A percentile compares a stretch with the other conserved stretches of the same genome.
phyloP scores from a whole-genome alignment of 1,139 yeast species.

The Meyerozyma carpophila region DNA sequence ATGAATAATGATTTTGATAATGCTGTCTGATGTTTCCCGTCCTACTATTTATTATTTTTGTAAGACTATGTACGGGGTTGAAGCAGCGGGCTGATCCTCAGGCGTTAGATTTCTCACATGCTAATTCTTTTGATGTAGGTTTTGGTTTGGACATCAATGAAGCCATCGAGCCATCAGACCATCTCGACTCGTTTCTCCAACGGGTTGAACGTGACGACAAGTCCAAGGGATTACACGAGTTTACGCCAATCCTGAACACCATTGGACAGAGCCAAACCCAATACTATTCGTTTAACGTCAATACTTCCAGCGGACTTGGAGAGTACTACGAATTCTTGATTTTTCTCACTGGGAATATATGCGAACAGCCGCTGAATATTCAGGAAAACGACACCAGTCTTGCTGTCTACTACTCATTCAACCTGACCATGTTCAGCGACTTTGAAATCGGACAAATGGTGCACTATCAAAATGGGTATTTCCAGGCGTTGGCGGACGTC shows the following conservation, averaged over 20 bases:
- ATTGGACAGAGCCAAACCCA: conserved; percentile 38
- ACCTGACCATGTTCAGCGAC: conserved; percentile 33
- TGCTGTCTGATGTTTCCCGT: background rate
- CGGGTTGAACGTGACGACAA: background rate
- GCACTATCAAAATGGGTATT: conserved; percentile 44
- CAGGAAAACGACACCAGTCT: conserved; percentile 30
- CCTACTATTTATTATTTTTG: background rate
- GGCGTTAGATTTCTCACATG: background rate
- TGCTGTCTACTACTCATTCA: conserved; percentile 46
- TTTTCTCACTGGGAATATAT: conserved; percentile 57
- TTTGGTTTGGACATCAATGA: conserved; percentile 10
- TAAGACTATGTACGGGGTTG: background rate
- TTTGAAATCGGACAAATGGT: conserved; percentile 25
- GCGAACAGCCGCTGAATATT: conserved; percentile 40
- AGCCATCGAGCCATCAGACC: conserved; percentile 4
- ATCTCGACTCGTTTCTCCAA: background rate
- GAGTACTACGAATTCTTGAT: conserved; percentile 48
- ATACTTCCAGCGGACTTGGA: conserved; percentile 42
- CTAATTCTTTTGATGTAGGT: conserved; percentile 5
- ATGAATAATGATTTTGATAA: background rate
- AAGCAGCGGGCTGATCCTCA: background rate
- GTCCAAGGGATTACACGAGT: conserved; percentile 35
- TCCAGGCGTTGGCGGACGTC: conserved; percentile 48
- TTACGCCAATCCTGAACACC: conserved; percentile 36
- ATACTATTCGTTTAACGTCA: conserved; percentile 40